Base-by-base conservation (phyloP, 345 rosid species). In the Populus pruinosa region DNA sequence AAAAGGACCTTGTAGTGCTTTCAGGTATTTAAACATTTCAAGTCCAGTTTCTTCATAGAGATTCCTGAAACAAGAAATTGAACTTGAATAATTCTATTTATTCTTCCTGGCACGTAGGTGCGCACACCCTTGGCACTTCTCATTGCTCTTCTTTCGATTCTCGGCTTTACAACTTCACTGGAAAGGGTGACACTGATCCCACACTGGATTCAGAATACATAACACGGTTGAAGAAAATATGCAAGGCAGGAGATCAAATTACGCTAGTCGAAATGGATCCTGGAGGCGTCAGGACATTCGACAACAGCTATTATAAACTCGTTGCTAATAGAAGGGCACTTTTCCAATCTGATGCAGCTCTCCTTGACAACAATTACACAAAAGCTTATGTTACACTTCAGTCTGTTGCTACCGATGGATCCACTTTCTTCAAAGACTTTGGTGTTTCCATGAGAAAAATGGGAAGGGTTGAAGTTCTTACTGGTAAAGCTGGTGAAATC, bases 231-330 rank as follows among this genome's bases (percentile, higher is more conserved):
- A 83, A 80, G 78, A 9, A 2, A 6, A 90, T 55, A 78, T 90
- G 95, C 83, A 82, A 79, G 72, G 89, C 77, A 0, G 80, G 80
- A 4, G 94, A 91, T 71, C 75, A 44, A 11, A 89, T 69, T 0
- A 85, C 93, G 21, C 78, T 88, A 4, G 88, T 84, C 8, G 93
- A 90, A 71, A 89, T 92, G 94, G 93, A 91, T 71, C 97, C 94
- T 0, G 93, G 93, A 29, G 90, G 94, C 47, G 82, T 80, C 62
- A 86, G 47, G 86, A 88, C 91, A 25, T 91, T 92, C 43, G 97
- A 92, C 66, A 53, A 21, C 8, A 69, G 78, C 29, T 92, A 92
- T 79, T 91, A 17, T 78, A 81, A 62, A 4, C 84, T 85, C 17
- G 89, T 91, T 12, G 39, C 77, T 0, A 85, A 91, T 71, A 92